A percentile compares a stretch with the other conserved stretches of the same genome.
Conservation (phyloP, 192 early-diverging fungal genomes). For the Dissophora globulifera region DNA sequence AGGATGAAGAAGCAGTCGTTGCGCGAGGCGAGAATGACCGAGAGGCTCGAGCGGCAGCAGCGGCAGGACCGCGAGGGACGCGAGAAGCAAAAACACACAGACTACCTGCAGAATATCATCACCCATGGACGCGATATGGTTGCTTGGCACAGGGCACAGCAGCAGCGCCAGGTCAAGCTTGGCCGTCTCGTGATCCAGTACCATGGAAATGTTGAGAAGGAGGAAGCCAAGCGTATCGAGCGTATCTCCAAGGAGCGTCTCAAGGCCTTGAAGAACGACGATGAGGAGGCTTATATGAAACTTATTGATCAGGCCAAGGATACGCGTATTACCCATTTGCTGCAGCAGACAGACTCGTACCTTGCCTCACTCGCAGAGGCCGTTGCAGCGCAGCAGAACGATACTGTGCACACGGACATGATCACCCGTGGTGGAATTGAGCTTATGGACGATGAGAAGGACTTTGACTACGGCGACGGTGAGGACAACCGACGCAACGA, state of each 20-base stretch:
- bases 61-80: conserved; percentile 85
- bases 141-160: conserved; percentile 72
- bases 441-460: conserved; percentile 61
- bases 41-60: conserved; percentile 90
- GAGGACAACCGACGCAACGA: conserved; percentile 66
- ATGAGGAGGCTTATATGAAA: conserved; percentile 97
- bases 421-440: conserved; percentile 59
- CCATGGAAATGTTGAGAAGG: conserved; percentile 89
- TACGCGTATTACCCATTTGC: conserved; percentile 91
- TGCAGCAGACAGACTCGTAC: conserved; percentile 90
- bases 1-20: conserved; percentile 85
- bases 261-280: conserved; percentile 94
- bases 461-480: conserved; percentile 53
- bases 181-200: conserved; percentile 80
- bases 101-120: conserved; percentile 81
- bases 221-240: conserved; percentile 91
- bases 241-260: conserved; percentile 94
- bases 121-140: conserved; percentile 80
- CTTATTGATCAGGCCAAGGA: conserved; percentile 97
- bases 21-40: conserved; percentile 88
- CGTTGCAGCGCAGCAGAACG: conserved; percentile 84
- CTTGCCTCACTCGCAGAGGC: conserved; percentile 86
- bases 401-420: conserved; percentile 55
- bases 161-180: conserved; percentile 75
- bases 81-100: conserved; percentile 85